These are phyloP conservation scores for Biancaea sappan DNA, from an alignment of 306 rosid species.

Conservation along the genomic window DNA sequence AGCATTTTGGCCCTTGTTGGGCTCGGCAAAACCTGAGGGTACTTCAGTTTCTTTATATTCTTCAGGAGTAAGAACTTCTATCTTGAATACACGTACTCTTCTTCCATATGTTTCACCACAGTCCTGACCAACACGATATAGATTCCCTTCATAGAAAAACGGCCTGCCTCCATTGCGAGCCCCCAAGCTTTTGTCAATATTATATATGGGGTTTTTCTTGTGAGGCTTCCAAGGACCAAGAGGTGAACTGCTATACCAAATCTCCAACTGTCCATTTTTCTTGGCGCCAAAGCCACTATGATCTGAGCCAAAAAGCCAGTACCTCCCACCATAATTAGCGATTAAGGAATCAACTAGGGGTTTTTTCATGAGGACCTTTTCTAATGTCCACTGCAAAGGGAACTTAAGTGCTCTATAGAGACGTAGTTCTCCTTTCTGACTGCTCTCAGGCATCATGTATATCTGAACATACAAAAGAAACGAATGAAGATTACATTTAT, in stretches of 20 bases:
- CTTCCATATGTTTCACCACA: slow-evolving; percentile 95
- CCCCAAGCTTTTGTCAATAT: slow-evolving; percentile 74
- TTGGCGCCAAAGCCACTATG: slow-evolving; percentile 83
- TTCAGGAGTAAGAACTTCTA: slow-evolving; percentile 70
- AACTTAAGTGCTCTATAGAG: slow-evolving; percentile 78
- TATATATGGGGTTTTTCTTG: slow-evolving; percentile 82
- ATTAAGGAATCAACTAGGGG: slow-evolving; percentile 86
- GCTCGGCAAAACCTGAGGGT: slow-evolving; percentile 59
- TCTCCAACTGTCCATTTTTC: slow-evolving; percentile 88
- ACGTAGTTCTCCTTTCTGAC: slow-evolving; percentile 83
- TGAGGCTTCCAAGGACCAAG: slow-evolving; percentile 96
- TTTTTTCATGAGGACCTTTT: slow-evolving; percentile 73
- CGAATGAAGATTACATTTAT: slow-evolving; percentile 15
- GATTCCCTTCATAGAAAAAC: slow-evolving; percentile 68
- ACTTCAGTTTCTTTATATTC: slow-evolving; percentile 86
- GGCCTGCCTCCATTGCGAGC: slow-evolving; percentile 99
- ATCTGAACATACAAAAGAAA: slow-evolving; percentile 51
- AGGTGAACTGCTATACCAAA: slow-evolving; percentile 87
- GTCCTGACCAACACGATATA: slow-evolving; percentile 93
- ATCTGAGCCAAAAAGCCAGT: slow-evolving; percentile 98
- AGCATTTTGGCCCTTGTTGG: slow-evolving; percentile 84
- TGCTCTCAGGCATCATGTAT: slow-evolving; percentile 97
- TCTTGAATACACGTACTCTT: slow-evolving; percentile 69
- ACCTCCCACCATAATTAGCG: slow-evolving; percentile 54
- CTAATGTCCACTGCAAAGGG: slow-evolving; percentile 86